Conservation (phyloP, 495 filamentous ascomycete genomes). For the Annulohypoxylon nitens region DNA sequence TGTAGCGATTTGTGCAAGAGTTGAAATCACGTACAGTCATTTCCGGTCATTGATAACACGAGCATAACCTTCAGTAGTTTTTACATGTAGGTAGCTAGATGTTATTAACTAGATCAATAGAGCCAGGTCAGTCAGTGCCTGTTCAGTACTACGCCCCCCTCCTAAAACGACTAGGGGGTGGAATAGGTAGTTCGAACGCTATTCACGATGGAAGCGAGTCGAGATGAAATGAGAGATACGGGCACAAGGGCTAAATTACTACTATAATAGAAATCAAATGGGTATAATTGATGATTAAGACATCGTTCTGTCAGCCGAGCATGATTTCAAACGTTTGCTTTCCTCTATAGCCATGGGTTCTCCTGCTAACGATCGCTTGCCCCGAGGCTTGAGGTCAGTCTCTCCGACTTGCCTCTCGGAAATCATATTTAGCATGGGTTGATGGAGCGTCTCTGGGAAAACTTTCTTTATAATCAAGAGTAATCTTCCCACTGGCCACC, state of each 20-base stretch:
- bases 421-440: conserved; percentile 22
- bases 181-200: background rate
- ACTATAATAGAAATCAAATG: background rate
- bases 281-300: background rate
- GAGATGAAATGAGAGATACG: conserved; percentile 6
- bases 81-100: background rate
- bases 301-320: background rate
- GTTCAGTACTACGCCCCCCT: background rate
- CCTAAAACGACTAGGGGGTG: background rate
- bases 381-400: background rate
- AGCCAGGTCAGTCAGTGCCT: conserved; percentile 5
- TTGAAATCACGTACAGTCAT: background rate
- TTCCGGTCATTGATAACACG: conserved; percentile 6
- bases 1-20: background rate
- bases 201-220: conserved; percentile 5
- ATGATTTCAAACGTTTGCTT: conserved; percentile 9
- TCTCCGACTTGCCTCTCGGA: background rate
- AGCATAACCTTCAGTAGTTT: background rate
- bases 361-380: conserved; percentile 10
- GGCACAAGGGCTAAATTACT: background rate
- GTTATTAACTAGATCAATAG: conserved; percentile 1
- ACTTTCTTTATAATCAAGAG: conserved; percentile 5
- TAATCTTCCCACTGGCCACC: conserved; percentile 16
- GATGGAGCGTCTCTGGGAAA: conserved; percentile 8
- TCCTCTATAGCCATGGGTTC: background rate